Evolutionary conservation across 2,329 filamentous ascomycete species (phyloP).

Genomic region (Aureobasidium sp.): DNA sequence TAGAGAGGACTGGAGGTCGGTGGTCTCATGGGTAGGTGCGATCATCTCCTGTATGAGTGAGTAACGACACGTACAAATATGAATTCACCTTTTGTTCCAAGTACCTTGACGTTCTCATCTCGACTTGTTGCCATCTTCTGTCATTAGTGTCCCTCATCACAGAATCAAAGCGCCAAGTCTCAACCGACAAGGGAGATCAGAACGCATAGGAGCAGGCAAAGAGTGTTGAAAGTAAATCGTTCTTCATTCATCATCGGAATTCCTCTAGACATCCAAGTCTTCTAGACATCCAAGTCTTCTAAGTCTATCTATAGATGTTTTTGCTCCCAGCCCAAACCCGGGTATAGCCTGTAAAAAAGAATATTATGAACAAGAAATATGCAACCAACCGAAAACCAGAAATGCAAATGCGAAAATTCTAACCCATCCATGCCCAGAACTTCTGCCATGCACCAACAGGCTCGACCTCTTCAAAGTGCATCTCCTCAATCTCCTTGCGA

Average conservation of each 20-base stretch:
- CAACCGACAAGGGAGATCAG: too few relatives aligned
- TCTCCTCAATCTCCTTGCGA: conserved; percentile 28
- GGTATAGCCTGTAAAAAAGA: neutral
- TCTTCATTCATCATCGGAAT: neutral
- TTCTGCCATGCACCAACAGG: conserved; percentile 25
- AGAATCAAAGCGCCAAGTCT: neutral
- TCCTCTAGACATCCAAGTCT: neutral
- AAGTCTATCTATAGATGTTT: neutral
- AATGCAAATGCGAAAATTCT: neutral
- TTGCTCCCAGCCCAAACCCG: neutral
- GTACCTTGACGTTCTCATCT: neutral
- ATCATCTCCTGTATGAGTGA: too few relatives aligned
- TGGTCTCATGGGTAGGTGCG: too few relatives aligned
- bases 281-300: neutral
- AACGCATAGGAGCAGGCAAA: too few relatives aligned
- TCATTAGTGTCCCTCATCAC: neutral
- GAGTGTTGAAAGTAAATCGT: neutral
- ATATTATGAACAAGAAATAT: neutral
- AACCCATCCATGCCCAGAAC: conserved; percentile 19
- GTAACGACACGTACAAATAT: too few relatives aligned
- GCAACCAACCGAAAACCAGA: neutral
- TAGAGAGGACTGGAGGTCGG: neutral
- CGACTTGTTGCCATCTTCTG: neutral
- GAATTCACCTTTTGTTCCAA: too few relatives aligned
- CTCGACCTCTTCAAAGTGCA: conserved; percentile 23